phyloP scores from a whole-genome alignment of 148 eudicot species.

The Camellia sinensis region DNA sequence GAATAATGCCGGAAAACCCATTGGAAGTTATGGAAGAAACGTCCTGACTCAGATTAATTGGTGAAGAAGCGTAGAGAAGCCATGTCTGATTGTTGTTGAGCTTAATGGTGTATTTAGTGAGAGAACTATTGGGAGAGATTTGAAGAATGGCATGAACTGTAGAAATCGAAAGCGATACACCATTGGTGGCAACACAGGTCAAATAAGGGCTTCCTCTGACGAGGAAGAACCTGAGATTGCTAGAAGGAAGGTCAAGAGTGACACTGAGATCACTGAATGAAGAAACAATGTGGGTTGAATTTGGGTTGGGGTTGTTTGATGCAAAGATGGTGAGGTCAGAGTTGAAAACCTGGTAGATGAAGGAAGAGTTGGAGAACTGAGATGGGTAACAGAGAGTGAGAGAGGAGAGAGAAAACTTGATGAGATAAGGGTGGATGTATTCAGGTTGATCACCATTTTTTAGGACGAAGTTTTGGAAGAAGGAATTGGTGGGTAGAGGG shows the following conservation, averaged over 20 bases:
- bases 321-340: slow-evolving; percentile 16
- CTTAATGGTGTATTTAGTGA: slow-evolving; percentile 57
- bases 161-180: slow-evolving; percentile 21
- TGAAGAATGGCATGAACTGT: too few relatives aligned
- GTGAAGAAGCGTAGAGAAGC: slow-evolving; percentile 67
- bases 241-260: too few relatives aligned
- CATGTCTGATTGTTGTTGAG: slow-evolving; percentile 81
- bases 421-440: too few relatives aligned
- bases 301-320: slow-evolving; percentile 23
- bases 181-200: slow-evolving; percentile 47
- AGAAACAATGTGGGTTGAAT: slow-evolving; percentile 49
- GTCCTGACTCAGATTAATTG: slow-evolving; percentile 46
- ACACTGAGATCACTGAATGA: slow-evolving; percentile 59
- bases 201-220: slow-evolving; percentile 84
- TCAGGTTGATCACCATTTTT: too few relatives aligned
- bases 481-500: too few relatives aligned
- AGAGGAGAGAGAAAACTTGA: too few relatives aligned
- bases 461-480: too few relatives aligned
- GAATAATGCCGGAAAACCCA: slow-evolving; percentile 58
- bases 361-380: too few relatives aligned
- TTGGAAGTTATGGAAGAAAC: not conserved
- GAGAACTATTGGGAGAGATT: slow-evolving; percentile 35
- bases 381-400: too few relatives aligned
- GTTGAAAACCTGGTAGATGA: too few relatives aligned
- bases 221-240: slow-evolving; percentile 36